phyloP scores from a whole-genome alignment of 2,329 filamentous ascomycete species.

The Didymella keratinophila region DNA sequence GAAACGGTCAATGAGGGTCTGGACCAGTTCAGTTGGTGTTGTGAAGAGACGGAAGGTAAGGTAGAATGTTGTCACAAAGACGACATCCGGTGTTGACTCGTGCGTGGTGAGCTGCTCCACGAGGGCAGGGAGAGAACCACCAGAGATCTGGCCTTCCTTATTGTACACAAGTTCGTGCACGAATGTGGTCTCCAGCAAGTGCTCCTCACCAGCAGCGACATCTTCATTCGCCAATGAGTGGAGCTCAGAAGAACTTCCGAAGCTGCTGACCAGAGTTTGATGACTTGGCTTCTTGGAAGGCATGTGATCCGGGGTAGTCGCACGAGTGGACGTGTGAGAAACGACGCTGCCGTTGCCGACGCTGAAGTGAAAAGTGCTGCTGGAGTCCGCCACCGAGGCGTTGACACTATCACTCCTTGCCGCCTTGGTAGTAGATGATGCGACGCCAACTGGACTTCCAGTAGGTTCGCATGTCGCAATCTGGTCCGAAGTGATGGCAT shows the following conservation, averaged over 20 bases:
- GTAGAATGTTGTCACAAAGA: constrained; percentile 94
- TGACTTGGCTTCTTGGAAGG: constrained; percentile 63
- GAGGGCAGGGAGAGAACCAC: constrained; percentile 86
- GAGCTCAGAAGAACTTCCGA: constrained; percentile 70
- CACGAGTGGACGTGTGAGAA: constrained; percentile 84
- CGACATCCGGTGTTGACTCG: constrained; percentile 87
- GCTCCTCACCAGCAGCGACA: constrained; percentile 78
- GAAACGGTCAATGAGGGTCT: constrained; percentile 87
- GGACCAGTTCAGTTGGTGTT: constrained; percentile 78
- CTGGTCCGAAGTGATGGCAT: constrained; percentile 30
- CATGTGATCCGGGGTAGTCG: constrained; percentile 80
- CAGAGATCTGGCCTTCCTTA: constrained; percentile 93
- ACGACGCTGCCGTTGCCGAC: constrained; percentile 78
- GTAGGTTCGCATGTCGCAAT: constrained; percentile 33
- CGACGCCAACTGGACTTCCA: constrained; percentile 48
- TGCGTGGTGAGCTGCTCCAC: constrained; percentile 95
- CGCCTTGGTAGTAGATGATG: constrained; percentile 39
- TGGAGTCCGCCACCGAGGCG: constrained; percentile 78
- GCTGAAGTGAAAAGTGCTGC: constrained; percentile 77
- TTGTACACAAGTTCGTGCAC: constrained; percentile 92
- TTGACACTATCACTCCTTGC: constrained; percentile 68
- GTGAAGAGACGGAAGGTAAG: constrained; percentile 95
- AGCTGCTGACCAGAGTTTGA: constrained; percentile 67
- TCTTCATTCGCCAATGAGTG: constrained; percentile 74
- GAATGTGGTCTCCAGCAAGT: constrained; percentile 88